Base-by-base conservation (phyloP, 1,284 basidiomycete genomes). In the Trichosporon faecale region DNA sequence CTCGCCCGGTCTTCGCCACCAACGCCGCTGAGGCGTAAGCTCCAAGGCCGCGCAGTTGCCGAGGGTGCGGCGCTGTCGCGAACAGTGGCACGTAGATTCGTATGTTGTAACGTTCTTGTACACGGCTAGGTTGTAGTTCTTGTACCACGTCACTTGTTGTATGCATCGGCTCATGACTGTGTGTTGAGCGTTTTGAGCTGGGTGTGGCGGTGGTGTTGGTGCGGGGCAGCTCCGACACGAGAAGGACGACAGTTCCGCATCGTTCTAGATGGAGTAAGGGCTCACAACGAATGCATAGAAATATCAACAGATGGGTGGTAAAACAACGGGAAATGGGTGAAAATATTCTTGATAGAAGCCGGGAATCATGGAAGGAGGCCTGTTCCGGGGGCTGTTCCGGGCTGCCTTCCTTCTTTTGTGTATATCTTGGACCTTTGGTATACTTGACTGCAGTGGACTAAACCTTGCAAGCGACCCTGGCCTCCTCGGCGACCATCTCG, bases 401-500 rank as follows among this genome's bases (percentile, higher is more conserved):
- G n/a, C 40, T 6, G 18, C 18, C 18, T n/a, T n/a, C 40, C 40
- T n/a, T 44, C 40, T 44, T 44, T 44, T 44, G 40, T 4, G 40
- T 44, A n/a, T 44, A 44, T 44, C 40, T 44, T 35, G 11, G 37
- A 14, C 16, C 37, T 40, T 40, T 40, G 18, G 4, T 7, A 44
- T 6, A 5, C 40, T n/a, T n/a, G 40, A 8, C n/a, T n/a, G n/a
- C n/a, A 40, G 37, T 11, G 12, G 37, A 18, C 40, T 44, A 44
- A 3, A 44, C 11, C 44, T 64, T 64, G 46, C 44, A 31, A 12
- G 44, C 27, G 0, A 8, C 14, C 23, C 66, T 52, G 21, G 67
- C 72, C 4, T 31, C 69, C 5, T 12, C 11, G 2, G 60, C 55
- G 16, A 77, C 73, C 3, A 60, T 68, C 16, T 29, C 57, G 3